These are phyloP conservation scores for Salix purpurea DNA, from an alignment of 345 rosid species.

Conservation along the genomic window DNA sequence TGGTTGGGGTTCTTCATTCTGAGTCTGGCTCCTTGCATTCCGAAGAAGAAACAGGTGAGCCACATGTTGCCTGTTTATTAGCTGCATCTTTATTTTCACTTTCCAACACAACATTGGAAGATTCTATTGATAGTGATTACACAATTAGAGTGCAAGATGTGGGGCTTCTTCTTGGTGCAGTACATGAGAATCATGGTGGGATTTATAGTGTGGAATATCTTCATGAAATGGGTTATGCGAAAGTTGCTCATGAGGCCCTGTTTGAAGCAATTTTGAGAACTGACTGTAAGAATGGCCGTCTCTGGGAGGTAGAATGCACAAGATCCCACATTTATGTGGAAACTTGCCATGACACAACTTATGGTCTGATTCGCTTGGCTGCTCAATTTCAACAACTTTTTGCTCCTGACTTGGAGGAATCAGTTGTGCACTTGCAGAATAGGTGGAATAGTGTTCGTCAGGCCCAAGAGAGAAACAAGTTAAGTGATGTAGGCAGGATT, in stretches of 20 bases:
- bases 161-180: conserved; percentile 75
- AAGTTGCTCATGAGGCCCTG: conserved; percentile 70
- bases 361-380: conserved; percentile 66
- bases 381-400: conserved; percentile 74
- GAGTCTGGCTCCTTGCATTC: conserved; percentile 24
- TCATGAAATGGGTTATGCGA: conserved; percentile 60
- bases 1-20: conserved; percentile 17
- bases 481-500: conserved; percentile 30
- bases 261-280: conserved; percentile 61
- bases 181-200: conserved; percentile 44
- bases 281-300: conserved; percentile 47
- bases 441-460: conserved; percentile 68
- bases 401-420: conserved; percentile 92
- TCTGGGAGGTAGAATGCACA: conserved; percentile 77
- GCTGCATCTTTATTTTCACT: conserved; percentile 81
- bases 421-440: conserved; percentile 73
- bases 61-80: conserved; percentile 63
- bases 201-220: conserved; percentile 60
- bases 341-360: conserved; percentile 85
- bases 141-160: conserved; percentile 69
- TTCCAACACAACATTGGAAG: conserved; percentile 38
- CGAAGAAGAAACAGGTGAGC: conserved; percentile 33
- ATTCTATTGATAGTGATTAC: conserved; percentile 44
- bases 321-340: conserved; percentile 60
- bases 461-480: conserved; percentile 42